These are phyloP conservation scores for Yarrowia sp. DNA, from an alignment of 805 yeast species.

Conservation along the genomic window DNA sequence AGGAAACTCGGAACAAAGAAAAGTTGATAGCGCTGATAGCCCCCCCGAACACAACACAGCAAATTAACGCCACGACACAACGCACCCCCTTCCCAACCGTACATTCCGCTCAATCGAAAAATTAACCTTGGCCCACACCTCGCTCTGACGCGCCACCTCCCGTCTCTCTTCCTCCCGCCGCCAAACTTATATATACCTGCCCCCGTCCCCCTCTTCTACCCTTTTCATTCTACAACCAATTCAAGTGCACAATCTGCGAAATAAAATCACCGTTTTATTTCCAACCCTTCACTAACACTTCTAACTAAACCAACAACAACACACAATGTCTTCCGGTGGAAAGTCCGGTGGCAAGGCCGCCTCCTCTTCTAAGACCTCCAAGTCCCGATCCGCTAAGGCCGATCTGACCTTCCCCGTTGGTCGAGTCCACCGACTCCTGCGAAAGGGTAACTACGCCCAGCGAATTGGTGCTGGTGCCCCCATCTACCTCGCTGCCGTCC, in stretches of 20 bases:
- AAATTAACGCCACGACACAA: not conserved
- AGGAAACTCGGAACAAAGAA: constrained; percentile 33
- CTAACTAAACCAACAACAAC: constrained; percentile 23
- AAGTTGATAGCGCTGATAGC: constrained; percentile 34
- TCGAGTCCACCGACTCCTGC: constrained; percentile 95
- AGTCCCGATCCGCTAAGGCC: constrained; percentile 98
- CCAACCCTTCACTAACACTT: constrained; percentile 17
- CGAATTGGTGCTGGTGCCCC: constrained; percentile 99
- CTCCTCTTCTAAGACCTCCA: constrained; percentile 91
- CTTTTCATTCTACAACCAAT: constrained; percentile 43
- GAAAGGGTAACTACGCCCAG: constrained; percentile 98
- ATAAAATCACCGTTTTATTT: constrained; percentile 36
- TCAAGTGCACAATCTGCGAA: constrained; percentile 39
- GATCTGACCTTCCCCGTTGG: constrained; percentile 99
- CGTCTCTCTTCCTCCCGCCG: not conserved
- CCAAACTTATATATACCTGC: constrained; percentile 35
- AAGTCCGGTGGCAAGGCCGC: constrained; percentile 92
- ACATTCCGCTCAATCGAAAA: constrained; percentile 26
- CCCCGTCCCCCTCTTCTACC: constrained; percentile 39
- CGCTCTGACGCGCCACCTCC: not conserved
- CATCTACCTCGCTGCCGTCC: constrained; percentile 91
- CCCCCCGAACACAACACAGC: not conserved
- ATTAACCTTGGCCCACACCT: constrained; percentile 13
- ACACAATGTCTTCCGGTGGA: constrained; percentile 78
- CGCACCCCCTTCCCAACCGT: constrained; percentile 9